A percentile compares a stretch with the other conserved stretches of the same genome.
phyloP scores from a whole-genome alignment of 805 yeast species.

The Saturnispora besseyi region DNA sequence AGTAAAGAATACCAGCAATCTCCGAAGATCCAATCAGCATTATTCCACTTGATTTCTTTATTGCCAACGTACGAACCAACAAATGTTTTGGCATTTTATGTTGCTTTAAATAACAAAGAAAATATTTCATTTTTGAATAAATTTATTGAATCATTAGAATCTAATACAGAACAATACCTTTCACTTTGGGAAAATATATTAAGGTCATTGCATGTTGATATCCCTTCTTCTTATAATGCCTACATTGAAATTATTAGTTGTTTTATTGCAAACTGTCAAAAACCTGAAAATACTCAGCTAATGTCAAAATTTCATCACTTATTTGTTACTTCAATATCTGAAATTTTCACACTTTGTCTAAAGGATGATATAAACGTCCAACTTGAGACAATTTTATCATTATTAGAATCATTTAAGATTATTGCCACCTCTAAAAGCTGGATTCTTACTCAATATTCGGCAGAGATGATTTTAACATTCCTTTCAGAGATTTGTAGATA shows the following conservation, averaged over 20 bases:
- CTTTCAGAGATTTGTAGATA: slow-evolving; percentile 10
- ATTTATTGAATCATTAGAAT: neutral
- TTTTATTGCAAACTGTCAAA: slow-evolving; percentile 5
- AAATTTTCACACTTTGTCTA: slow-evolving; percentile 1
- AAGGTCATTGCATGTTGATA: slow-evolving; percentile 3
- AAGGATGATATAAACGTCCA: neutral
- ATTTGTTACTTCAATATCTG: slow-evolving; percentile 5
- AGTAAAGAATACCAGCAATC: slow-evolving; percentile 7
- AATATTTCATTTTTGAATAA: slow-evolving; percentile 4
- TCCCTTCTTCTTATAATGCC: neutral
- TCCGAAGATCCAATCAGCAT: slow-evolving; percentile 2
- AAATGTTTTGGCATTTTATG: slow-evolving; percentile 19
- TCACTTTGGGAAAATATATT: slow-evolving; percentile 6
- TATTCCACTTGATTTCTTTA: slow-evolving; percentile 14
- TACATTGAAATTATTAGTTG: slow-evolving; percentile 4
- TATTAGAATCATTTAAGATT: slow-evolving; percentile 30
- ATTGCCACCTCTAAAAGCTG: slow-evolving; percentile 43
- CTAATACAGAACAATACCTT: neutral
- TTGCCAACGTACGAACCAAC: slow-evolving; percentile 14
- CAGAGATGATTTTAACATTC: slow-evolving; percentile 38
- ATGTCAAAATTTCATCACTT: slow-evolving; percentile 1
- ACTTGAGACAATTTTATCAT: neutral
- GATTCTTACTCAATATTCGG: slow-evolving; percentile 55
- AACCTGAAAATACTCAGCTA: neutral
- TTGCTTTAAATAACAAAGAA: slow-evolving; percentile 11